These are phyloP conservation scores for Coemansia sp. DNA, from an alignment of 192 early-diverging fungal genomes.

Conservation along the genomic window DNA sequence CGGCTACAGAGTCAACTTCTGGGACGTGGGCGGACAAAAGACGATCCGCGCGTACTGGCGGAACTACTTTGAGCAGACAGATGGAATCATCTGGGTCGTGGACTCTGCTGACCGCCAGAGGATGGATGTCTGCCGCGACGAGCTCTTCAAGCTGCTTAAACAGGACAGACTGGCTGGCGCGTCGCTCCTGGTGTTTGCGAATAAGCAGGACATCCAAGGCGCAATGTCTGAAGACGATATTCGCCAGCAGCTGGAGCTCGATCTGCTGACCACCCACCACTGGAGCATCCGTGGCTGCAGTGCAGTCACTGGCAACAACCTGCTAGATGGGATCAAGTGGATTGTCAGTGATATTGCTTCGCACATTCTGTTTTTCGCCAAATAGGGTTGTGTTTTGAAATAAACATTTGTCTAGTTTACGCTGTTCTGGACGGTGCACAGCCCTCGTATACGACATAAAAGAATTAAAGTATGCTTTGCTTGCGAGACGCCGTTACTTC, in stretches of 20 bases:
- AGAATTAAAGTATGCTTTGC: background rate
- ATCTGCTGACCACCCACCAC: slow-evolving; percentile 80
- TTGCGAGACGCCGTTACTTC: background rate
- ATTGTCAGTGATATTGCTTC: slow-evolving; percentile 86
- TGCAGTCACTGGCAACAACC: slow-evolving; percentile 71
- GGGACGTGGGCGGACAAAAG: slow-evolving; percentile 98
- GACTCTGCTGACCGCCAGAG: slow-evolving; percentile 88
- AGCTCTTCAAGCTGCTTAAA: slow-evolving; percentile 75
- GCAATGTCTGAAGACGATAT: slow-evolving; percentile 76
- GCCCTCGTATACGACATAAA: too few species aligned
- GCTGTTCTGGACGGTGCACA: too few species aligned
- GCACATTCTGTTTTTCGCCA: slow-evolving; percentile 71
- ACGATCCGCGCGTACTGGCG: slow-evolving; percentile 98
- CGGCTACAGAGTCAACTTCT: slow-evolving; percentile 82
- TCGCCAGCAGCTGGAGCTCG: slow-evolving; percentile 67
- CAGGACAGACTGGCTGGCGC: slow-evolving; percentile 96
- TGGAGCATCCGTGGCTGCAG: slow-evolving; percentile 92
- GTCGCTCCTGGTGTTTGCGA: slow-evolving; percentile 91
- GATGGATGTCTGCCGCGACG: slow-evolving; percentile 76
- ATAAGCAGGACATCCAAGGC: slow-evolving; percentile 94
- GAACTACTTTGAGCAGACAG: slow-evolving; percentile 99
- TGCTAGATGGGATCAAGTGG: slow-evolving; percentile 94
- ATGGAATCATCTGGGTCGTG: slow-evolving; percentile 97
- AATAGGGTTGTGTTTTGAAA: background rate
- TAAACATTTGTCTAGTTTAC: background rate